Percentiles rank a stretch among this genome's conserved stretches.
Conservation (phyloP, 1,139 yeast species). For the Geotrichum phurueaensis region DNA sequence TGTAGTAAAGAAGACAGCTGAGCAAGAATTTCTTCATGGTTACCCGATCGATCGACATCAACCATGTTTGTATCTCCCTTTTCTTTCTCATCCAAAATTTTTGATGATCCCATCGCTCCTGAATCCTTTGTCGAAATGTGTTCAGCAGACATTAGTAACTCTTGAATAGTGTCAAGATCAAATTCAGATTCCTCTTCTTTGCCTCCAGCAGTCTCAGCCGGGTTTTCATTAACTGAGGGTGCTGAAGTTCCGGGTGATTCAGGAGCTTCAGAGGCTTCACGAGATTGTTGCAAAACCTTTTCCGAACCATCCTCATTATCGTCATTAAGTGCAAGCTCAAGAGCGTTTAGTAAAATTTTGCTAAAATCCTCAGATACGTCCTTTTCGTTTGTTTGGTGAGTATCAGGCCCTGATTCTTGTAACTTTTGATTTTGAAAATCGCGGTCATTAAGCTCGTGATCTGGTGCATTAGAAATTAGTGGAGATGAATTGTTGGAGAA, state of each 20-base stretch:
- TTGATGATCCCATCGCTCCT: not conserved
- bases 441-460: not conserved
- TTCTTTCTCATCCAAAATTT: not conserved
- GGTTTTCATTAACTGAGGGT: not conserved
- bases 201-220: not conserved
- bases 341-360: conserved; percentile 10
- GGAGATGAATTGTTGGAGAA: not conserved
- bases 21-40: conserved; percentile 16
- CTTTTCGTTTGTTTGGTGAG: not conserved
- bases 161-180: conserved; percentile 12
- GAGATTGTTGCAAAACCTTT: not conserved
- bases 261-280: not conserved
- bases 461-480: not conserved
- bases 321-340: conserved; percentile 8
- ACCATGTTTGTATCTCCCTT: conserved; percentile 14
- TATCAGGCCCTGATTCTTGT: not conserved
- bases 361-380: conserved; percentile 12
- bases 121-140: conserved; percentile 9
- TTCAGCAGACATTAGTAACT: conserved; percentile 12
- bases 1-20: conserved; percentile 17
- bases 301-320: not conserved
- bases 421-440: not conserved
- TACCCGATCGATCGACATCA: conserved; percentile 28
- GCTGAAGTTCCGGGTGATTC: not conserved
- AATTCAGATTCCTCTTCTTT: conserved; percentile 8